A percentile compares a stretch with the other conserved stretches of the same genome.
Evolutionary conservation across 495 filamentous ascomycete species (phyloP).

Genomic region (Aspergillus heteromorphus): DNA sequence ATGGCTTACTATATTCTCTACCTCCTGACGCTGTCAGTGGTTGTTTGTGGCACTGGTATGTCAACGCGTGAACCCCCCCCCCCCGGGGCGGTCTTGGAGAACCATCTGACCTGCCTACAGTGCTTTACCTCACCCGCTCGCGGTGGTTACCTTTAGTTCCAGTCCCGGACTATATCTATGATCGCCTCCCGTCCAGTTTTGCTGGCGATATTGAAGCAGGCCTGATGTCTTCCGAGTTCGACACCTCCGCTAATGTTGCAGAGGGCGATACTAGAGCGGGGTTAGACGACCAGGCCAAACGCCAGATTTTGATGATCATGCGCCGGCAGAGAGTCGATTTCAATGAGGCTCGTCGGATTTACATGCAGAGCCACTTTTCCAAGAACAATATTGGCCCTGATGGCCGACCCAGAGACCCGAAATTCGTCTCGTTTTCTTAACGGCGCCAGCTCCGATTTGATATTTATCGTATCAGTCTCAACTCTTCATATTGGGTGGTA

Average conservation of each 20-base stretch:
- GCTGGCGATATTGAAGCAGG: conserved; percentile 77
- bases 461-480: neutral
- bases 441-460: neutral
- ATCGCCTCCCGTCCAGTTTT: conserved; percentile 69
- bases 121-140: conserved; percentile 71
- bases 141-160: conserved; percentile 64
- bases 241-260: conserved; percentile 71
- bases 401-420: conserved; percentile 84
- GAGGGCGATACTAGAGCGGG: conserved; percentile 71
- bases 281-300: conserved; percentile 71
- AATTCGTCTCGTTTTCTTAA: conserved; percentile 89
- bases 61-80: conserved; percentile 3
- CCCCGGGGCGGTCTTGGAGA: neutral
- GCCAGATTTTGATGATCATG: conserved; percentile 83
- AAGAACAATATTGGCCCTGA: conserved; percentile 85
- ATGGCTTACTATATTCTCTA: conserved; percentile 77
- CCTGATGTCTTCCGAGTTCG: conserved; percentile 73
- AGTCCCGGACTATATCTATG: conserved; percentile 61
- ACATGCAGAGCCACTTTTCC: conserved; percentile 75
- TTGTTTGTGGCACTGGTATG: conserved; percentile 58
- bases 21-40: conserved; percentile 56
- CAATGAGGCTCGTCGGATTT: conserved; percentile 84
- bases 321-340: conserved; percentile 68
- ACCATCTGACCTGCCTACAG: conserved; percentile 30
- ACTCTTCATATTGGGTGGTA: neutral